These are phyloP conservation scores for Ustilago trichophora DNA, from an alignment of 1,284 basidiomycete species.

Conservation along the genomic window DNA sequence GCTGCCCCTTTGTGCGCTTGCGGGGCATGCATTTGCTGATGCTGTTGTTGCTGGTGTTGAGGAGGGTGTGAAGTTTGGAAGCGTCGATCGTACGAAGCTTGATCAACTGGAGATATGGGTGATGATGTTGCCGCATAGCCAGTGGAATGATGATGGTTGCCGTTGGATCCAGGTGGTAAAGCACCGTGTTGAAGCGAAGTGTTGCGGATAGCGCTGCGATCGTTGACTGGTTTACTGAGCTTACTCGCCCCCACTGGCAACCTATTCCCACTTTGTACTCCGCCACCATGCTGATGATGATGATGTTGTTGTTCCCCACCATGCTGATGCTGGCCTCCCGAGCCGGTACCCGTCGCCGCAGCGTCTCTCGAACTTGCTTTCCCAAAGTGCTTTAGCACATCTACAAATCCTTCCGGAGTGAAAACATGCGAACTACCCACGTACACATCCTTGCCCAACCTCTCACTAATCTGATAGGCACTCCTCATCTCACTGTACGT, in stretches of 20 bases:
- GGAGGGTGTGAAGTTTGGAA: not conserved
- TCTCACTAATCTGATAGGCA: slow-evolving; percentile 79
- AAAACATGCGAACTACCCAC: slow-evolving; percentile 90
- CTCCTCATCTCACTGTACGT: slow-evolving; percentile 94
- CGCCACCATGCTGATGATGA: slow-evolving; percentile 1
- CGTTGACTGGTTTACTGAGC: slow-evolving; percentile 44
- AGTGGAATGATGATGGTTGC: not conserved
- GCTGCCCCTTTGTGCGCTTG: slow-evolving; percentile 5
- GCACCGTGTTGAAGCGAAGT: slow-evolving; percentile 28
- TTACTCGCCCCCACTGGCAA: slow-evolving; percentile 36
- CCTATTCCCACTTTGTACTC: not conserved
- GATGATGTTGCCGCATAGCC: slow-evolving; percentile 16
- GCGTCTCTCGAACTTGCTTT: slow-evolving; percentile 44
- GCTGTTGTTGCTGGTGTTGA: slow-evolving; percentile 8
- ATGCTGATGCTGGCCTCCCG: slow-evolving; percentile 10
- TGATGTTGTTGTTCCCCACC: not conserved
- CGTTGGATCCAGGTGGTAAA: slow-evolving; percentile 1
- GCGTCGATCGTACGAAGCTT: slow-evolving; percentile 25
- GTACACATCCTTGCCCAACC: slow-evolving; percentile 85
- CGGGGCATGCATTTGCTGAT: not conserved
- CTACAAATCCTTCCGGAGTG: slow-evolving; percentile 84
- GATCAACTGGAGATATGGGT: slow-evolving; percentile 11
- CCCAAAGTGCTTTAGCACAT: slow-evolving; percentile 76
- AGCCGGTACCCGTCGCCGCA: too few species aligned
- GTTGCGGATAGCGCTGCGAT: slow-evolving; percentile 41